Base-by-base conservation (phyloP, 371 early-diverging fungal genomes). In the Mortierella sp. region DNA sequence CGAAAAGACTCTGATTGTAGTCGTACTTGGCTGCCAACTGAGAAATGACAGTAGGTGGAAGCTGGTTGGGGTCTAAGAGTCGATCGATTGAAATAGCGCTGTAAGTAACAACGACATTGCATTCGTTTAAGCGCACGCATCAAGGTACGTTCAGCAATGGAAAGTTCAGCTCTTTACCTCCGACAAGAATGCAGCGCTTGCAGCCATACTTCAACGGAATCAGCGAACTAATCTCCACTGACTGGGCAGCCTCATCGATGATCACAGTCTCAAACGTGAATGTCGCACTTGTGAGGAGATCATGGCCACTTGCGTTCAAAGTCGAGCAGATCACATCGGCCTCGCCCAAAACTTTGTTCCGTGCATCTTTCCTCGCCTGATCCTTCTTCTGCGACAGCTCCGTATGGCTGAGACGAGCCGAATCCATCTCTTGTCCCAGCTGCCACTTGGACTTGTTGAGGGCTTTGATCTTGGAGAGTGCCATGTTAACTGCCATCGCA, bases 181-280 rank as follows among this genome's bases (percentile, higher is more conserved):
- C 99, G n/a, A 99, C 98, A 19, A 99, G 89, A 67, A 99, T 93
- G 80, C 97, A 95, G 51, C 95, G 93, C 55, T 93, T 91, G 46
- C 95, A 94, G 70, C 94, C 95, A 77, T 95, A 96, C 69, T 95
- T 94, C 14, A 99, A 83, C 21, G 99, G 98, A 83, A 99, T 98
- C 84, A 98, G 79, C 4, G 95, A 91, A 61, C 95, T 93, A 34
- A 97, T 90, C 86, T 99, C 99, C 28, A 97, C 94, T 0, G 98
- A 93, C 85, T 99, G 99, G 50, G 98, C 98, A 0, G 99, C 99
- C 89, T 99, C 99, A 87, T 99, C 99, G 67, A 99, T 95, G 78
- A 99, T 96, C 5, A 98, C 96, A 0, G 94, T 94, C 26, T 94
- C 93, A 80, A 97, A 96, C 5, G 91, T 82, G 57, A 93, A 88